Evolutionary conservation across 768 basidiomycete genomes (phyloP).

Genomic region (Leccinellum luteum): DNA sequence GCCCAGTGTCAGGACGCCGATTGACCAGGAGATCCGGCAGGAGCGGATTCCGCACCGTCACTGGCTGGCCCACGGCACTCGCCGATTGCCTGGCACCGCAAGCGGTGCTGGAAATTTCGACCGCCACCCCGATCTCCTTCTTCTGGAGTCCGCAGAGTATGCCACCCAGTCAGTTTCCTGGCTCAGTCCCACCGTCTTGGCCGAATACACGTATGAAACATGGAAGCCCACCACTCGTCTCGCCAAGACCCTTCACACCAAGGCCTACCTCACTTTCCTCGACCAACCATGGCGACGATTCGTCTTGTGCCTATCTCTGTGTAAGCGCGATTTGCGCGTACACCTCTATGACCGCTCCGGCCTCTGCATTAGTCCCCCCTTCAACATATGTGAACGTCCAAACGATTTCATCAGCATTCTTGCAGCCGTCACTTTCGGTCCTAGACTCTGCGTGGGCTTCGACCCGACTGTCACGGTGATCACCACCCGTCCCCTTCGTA

Average conservation of each 20-base stretch:
- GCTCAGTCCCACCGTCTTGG: neutral
- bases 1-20: neutral
- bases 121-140: no score
- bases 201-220: neutral
- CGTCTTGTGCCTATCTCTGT: neutral
- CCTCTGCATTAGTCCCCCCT: neutral
- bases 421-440: neutral
- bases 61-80: no score
- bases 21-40: neutral
- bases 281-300: neutral
- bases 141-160: no score
- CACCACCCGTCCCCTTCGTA: neutral
- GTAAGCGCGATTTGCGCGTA: neutral
- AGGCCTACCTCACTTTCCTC: neutral
- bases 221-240: neutral
- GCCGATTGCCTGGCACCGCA: no score
- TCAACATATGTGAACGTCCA: neutral
- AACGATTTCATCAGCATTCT: neutral
- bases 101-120: no score
- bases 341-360: neutral
- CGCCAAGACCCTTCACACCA: neutral
- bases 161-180: neutral
- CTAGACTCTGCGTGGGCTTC: neutral
- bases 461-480: neutral
- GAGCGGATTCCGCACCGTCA: no score